phyloP scores from a whole-genome alignment of 768 basidiomycete genomes.

The Leucosporidium scottii region DNA sequence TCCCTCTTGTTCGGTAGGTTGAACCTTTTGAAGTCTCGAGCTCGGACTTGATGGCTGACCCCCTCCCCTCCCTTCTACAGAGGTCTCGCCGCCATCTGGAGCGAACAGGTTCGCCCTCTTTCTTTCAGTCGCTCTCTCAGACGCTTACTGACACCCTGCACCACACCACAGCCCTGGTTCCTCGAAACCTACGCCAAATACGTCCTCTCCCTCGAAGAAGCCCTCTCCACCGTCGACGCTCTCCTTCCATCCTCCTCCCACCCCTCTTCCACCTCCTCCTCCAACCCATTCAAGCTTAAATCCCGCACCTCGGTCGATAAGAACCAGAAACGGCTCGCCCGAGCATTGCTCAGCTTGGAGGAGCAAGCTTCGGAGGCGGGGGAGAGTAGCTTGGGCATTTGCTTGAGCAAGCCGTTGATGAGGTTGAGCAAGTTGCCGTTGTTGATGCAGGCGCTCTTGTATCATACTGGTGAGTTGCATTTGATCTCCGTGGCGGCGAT shows the following conservation, averaged over 20 bases:
- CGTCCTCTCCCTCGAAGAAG: slow-evolving; percentile 86
- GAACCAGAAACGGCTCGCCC: slow-evolving; percentile 68
- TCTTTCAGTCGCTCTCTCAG: neutral
- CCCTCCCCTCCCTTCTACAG: neutral
- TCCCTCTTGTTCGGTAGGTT: slow-evolving; percentile 38
- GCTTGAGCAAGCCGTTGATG: slow-evolving; percentile 94
- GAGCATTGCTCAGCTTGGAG: slow-evolving; percentile 71
- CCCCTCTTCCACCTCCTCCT: neutral
- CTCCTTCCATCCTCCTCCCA: slow-evolving; percentile 55
- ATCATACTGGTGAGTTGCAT: slow-evolving; percentile 47
- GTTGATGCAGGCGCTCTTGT: slow-evolving; percentile 92
- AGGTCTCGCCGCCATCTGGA: slow-evolving; percentile 33
- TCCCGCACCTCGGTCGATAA: slow-evolving; percentile 63
- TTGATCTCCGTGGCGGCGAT: too few species aligned
- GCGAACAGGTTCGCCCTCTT: slow-evolving; percentile 26
- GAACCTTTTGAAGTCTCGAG: too few species aligned
- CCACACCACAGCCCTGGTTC: slow-evolving; percentile 46
- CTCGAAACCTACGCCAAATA: slow-evolving; percentile 90
- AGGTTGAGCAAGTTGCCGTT: slow-evolving; percentile 93
- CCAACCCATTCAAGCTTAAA: neutral
- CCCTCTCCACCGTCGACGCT: slow-evolving; percentile 77
- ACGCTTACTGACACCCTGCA: neutral
- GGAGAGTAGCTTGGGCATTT: slow-evolving; percentile 90
- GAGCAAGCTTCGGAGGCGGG: slow-evolving; percentile 72
- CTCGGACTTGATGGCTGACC: too few species aligned